Evolutionary conservation across 2,329 filamentous ascomycete species (phyloP).

Genomic region (Lachnellula subtilissima): DNA sequence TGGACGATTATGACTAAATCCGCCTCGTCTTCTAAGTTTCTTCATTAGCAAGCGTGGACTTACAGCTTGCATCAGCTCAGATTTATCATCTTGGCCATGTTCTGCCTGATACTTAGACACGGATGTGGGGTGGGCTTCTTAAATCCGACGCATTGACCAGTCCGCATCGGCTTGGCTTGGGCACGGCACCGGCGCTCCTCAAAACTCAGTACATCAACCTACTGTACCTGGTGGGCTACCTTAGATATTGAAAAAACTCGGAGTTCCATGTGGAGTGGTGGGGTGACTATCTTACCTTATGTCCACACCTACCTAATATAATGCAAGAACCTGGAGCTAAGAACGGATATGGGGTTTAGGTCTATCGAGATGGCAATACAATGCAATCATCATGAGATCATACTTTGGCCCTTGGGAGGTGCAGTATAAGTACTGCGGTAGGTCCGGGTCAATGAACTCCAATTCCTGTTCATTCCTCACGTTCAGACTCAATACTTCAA

Average conservation of each 20-base stretch:
- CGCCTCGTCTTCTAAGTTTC: too few relatives aligned
- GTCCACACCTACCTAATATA: background rate
- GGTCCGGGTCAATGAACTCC: background rate
- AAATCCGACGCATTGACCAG: background rate
- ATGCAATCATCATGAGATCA: background rate
- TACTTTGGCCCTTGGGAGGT: background rate
- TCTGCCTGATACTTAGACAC: too few relatives aligned
- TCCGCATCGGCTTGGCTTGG: background rate
- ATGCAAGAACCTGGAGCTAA: conserved; percentile 2
- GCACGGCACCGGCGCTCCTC: background rate
- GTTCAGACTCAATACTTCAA: background rate
- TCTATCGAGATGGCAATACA: background rate
- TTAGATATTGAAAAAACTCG: background rate
- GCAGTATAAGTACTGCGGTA: background rate
- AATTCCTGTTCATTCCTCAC: background rate
- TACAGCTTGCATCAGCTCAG: too few relatives aligned
- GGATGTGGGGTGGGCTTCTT: too few relatives aligned
- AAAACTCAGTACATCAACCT: background rate
- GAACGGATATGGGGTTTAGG: background rate
- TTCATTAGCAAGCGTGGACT: too few relatives aligned
- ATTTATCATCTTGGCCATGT: too few relatives aligned
- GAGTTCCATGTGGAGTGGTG: background rate
- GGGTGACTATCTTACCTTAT: background rate
- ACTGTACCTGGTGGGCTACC: background rate
- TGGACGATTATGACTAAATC: too few relatives aligned